Percentiles rank a stretch among this genome's conserved stretches.
Evolutionary conservation across 2,329 filamentous ascomycete genomes (phyloP).

Genomic region (Sclerotinia minor): DNA sequence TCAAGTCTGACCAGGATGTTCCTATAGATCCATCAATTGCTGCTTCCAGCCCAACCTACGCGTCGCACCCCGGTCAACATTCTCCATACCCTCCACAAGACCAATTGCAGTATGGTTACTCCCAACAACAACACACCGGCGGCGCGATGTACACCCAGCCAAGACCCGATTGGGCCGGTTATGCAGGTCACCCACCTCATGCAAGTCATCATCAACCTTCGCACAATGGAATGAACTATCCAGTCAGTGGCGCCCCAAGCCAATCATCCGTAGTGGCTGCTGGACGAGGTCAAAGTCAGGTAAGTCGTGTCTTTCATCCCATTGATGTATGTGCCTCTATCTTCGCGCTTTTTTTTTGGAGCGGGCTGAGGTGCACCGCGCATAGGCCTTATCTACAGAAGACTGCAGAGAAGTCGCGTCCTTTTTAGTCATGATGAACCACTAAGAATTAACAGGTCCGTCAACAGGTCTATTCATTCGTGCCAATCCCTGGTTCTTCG

Average conservation of each 20-base stretch:
- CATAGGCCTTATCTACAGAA: slow-evolving; percentile 19
- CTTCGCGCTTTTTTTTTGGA: background rate
- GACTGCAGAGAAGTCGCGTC: slow-evolving; percentile 21
- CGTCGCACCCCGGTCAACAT: slow-evolving; percentile 70
- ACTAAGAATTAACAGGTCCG: slow-evolving; percentile 45
- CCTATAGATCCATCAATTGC: slow-evolving; percentile 99
- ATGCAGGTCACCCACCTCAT: slow-evolving; percentile 52
- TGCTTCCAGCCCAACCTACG: slow-evolving; percentile 87
- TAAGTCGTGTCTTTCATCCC: background rate
- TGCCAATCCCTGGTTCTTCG: slow-evolving; percentile 93
- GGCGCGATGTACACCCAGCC: slow-evolving; percentile 66
- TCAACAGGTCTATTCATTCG: slow-evolving; percentile 90
- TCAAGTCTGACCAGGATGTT: slow-evolving; percentile 94
- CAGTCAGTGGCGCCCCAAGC: background rate
- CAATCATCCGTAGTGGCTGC: background rate
- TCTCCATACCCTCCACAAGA: slow-evolving; percentile 83
- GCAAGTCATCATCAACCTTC: slow-evolving; percentile 49
- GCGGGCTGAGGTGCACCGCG: background rate
- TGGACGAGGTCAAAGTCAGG: background rate
- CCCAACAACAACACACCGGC: slow-evolving; percentile 58
- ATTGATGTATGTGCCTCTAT: background rate
- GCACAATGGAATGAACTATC: background rate
- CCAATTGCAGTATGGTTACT: slow-evolving; percentile 81
- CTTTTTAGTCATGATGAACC: background rate
- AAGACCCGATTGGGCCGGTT: slow-evolving; percentile 73